These are phyloP conservation scores for Hymenoscyphus infarciens DNA, from an alignment of 2,329 filamentous ascomycete species.

Conservation along the genomic window DNA sequence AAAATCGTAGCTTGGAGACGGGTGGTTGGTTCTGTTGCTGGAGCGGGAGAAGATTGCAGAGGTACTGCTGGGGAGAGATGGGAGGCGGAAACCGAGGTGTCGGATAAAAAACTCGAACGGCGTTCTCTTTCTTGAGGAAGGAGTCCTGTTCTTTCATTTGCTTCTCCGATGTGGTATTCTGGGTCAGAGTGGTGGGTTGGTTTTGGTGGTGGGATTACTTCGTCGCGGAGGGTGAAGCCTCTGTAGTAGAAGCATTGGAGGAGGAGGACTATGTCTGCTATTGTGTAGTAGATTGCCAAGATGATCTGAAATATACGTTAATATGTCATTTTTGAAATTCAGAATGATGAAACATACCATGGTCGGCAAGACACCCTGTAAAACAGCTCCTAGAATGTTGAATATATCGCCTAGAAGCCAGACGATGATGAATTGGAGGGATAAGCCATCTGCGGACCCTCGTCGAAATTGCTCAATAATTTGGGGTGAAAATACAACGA, in stretches of 20 bases:
- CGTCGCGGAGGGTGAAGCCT: constrained; percentile 67
- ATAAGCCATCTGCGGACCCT: constrained; percentile 80
- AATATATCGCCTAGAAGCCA: constrained; percentile 95
- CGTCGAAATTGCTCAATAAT: constrained; percentile 93
- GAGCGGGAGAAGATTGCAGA: constrained; percentile 45
- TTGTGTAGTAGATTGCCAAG: constrained; percentile 88
- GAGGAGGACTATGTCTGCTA: constrained; percentile 85
- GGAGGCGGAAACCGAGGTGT: constrained; percentile 52
- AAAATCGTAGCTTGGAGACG: constrained; percentile 59
- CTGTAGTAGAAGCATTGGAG: constrained; percentile 94
- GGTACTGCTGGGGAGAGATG: constrained; percentile 82
- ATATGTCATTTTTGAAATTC: background rate
- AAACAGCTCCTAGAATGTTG: constrained; percentile 88
- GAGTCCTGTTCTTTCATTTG: constrained; percentile 52
- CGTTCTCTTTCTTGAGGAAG: constrained; percentile 43
- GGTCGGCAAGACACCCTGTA: constrained; percentile 89
- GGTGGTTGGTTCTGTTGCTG: constrained; percentile 47
- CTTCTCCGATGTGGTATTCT: constrained; percentile 35
- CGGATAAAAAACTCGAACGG: constrained; percentile 54
- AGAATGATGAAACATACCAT: constrained; percentile 61
- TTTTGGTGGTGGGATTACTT: constrained; percentile 44
- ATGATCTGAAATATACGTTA: constrained; percentile 58
- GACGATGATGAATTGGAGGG: constrained; percentile 84
- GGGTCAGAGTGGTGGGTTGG: constrained; percentile 30
- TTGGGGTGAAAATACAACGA: constrained; percentile 95